Base-by-base conservation (phyloP, 345 rosid species). In the Salix arbutifolia region DNA sequence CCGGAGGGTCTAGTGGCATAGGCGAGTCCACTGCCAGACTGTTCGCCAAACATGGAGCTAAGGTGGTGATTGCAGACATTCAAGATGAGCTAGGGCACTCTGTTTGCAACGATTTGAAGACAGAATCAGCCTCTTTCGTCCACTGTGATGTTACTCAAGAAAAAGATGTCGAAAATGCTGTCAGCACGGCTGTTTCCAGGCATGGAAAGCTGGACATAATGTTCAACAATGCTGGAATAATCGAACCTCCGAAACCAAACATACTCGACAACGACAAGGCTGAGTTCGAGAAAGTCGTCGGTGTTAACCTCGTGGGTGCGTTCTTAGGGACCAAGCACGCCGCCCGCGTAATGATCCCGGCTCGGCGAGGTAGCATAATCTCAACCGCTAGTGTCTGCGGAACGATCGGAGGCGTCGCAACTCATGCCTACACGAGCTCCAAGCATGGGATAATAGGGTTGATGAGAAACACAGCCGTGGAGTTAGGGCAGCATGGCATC, bases 1-100 rank as follows among this genome's bases (percentile, higher is more conserved):
- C 86, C 16, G 86, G 88, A 6, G 88, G 84, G 6, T 84, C 88
- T 35, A 78, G 84, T 66, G 86, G 88, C n/a, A 70, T 83, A 46
- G 88, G 88, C 14, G 77, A 80, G 66, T 72, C 77, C 78, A 76
- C 83, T 19, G 88, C 83, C 1, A 77, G 72, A 65, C 73, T 80
- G 30, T 85, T 78, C 78, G 48, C 67, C 26, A 78, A 65, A 26
- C 83, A 85, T 53, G 88, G 88, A 38, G 88, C 88, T 5, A 40
- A 83, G 74, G 88, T 83, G 3, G 25, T 81, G 1, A 78, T 83
- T 12, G 84, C 80, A 25, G 88, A 85, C 65, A 78, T 83, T 65
- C 81, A 85, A 69, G 86, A 83, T 13, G 84, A 80, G 6, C 69
- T 72, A 35, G 86, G 81, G 21, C 80, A 50, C 5, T 38, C 73